Conservation (phyloP, 768 basidiomycete genomes). For the Mycena crocata region DNA sequence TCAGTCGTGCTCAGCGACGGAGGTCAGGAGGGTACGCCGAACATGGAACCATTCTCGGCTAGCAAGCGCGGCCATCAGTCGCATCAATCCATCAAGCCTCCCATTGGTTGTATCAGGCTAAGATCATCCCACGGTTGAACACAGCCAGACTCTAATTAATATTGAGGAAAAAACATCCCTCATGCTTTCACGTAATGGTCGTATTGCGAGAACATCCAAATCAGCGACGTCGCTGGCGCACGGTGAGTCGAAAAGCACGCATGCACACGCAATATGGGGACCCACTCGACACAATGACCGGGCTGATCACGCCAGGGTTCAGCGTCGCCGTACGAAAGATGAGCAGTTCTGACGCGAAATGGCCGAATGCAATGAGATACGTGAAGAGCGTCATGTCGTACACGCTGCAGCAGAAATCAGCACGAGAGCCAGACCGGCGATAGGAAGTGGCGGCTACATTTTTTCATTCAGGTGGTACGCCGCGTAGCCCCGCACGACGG, state of each 20-base stretch:
- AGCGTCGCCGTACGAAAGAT: constrained; percentile 83
- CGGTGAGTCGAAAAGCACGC: constrained; percentile 24
- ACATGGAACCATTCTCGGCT: no score
- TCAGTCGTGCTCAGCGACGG: background rate
- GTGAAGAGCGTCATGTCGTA: constrained; percentile 91
- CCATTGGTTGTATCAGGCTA: no score
- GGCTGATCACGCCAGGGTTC: constrained; percentile 69
- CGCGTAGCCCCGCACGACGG: constrained; percentile 85
- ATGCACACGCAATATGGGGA: constrained; percentile 27
- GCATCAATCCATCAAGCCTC: no score
- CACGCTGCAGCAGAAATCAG: constrained; percentile 64
- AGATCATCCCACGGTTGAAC: no score
- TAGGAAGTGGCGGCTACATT: constrained; percentile 57
- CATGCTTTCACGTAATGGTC: constrained; percentile 74
- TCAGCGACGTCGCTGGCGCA: constrained; percentile 67
- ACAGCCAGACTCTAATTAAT: no score
- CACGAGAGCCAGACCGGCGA: constrained; percentile 25
- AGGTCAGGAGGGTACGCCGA: constrained; percentile 5
- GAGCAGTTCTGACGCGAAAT: constrained; percentile 88
- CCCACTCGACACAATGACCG: constrained; percentile 90
- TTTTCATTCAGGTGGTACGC: constrained; percentile 91
- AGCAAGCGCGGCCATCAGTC: no score
- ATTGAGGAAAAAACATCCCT: background rate
- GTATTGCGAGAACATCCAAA: constrained; percentile 91
- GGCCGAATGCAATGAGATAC: constrained; percentile 90